Percentiles rank a stretch among this genome's conserved stretches.
Conservation (phyloP, 306 rosid genomes). For the Sphenostylis stenocarpa region DNA sequence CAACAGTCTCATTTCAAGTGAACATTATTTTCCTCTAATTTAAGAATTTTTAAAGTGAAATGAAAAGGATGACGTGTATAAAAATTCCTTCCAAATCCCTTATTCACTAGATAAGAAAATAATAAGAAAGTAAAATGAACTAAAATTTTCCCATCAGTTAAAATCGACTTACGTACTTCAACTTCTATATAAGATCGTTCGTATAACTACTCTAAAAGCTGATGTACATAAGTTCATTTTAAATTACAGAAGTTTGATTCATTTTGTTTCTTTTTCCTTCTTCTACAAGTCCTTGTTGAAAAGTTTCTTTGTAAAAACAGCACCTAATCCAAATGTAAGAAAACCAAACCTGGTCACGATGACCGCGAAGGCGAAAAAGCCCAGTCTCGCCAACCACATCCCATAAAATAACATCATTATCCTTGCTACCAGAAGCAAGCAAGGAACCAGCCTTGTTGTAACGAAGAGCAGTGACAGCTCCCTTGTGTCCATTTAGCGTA, state of each 20-base stretch:
- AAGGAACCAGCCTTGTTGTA: conserved; percentile 71
- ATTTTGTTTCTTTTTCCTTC: not conserved
- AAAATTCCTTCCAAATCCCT: not conserved
- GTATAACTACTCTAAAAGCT: not conserved
- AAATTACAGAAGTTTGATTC: not conserved
- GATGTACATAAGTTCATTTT: not conserved
- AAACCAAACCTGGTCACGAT: conserved; percentile 70
- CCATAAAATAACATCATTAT: conserved; percentile 83
- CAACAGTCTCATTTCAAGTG: not conserved
- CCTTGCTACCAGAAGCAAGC: conserved; percentile 96
- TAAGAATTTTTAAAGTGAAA: not conserved
- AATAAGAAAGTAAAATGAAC: not conserved
- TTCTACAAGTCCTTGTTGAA: not conserved
- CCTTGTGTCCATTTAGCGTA: conserved; percentile 89
- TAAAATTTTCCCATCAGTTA: not conserved
- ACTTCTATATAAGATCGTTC: not conserved
- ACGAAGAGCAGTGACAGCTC: conserved; percentile 79
- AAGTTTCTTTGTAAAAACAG: not conserved
- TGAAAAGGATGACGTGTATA: not conserved
- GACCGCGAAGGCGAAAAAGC: conserved; percentile 91
- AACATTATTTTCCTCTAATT: not conserved
- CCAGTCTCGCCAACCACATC: conserved; percentile 86
- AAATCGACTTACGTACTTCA: not conserved
- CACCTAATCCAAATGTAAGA: too few relatives aligned
- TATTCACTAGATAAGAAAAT: too few relatives aligned